phyloP scores from a whole-genome alignment of 768 basidiomycete species.

The Kwoniella botswanensis region DNA sequence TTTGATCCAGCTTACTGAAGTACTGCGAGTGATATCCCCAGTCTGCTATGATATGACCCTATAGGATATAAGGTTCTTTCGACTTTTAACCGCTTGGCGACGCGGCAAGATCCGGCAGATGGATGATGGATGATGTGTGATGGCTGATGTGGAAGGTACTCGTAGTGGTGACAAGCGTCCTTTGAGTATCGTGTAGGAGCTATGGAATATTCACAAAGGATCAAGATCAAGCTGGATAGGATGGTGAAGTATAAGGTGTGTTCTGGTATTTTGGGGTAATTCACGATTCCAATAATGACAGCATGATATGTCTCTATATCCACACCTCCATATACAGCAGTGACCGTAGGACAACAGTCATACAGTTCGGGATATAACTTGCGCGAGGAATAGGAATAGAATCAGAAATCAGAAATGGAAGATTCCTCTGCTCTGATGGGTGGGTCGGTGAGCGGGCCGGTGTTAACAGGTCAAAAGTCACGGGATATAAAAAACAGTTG shows the following conservation, averaged over 20 bases:
- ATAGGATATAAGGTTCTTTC: too few species aligned
- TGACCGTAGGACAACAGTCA: neutral
- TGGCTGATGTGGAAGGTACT: neutral
- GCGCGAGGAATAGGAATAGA: neutral
- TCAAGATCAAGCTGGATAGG: neutral
- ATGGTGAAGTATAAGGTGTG: neutral
- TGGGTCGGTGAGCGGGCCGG: slow-evolving; percentile 4
- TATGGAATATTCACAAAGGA: neutral
- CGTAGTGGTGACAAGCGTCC: neutral
- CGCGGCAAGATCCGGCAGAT: neutral
- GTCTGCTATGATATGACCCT: too few species aligned
- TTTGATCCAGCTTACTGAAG: too few species aligned
- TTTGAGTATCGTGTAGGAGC: neutral
- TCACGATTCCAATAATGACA: neutral
- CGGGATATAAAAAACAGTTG: neutral
- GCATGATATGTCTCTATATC: neutral
- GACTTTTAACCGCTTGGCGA: neutral
- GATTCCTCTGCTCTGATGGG: slow-evolving; percentile 7
- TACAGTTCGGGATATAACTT: slow-evolving; percentile 1
- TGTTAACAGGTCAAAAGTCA: neutral
- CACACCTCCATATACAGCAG: neutral
- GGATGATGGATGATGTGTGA: neutral
- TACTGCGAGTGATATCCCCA: too few species aligned
- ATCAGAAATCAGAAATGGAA: neutral
- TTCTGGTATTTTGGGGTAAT: neutral